These are phyloP conservation scores for Prunus dulcis DNA, from an alignment of 306 rosid species.

Conservation along the genomic window DNA sequence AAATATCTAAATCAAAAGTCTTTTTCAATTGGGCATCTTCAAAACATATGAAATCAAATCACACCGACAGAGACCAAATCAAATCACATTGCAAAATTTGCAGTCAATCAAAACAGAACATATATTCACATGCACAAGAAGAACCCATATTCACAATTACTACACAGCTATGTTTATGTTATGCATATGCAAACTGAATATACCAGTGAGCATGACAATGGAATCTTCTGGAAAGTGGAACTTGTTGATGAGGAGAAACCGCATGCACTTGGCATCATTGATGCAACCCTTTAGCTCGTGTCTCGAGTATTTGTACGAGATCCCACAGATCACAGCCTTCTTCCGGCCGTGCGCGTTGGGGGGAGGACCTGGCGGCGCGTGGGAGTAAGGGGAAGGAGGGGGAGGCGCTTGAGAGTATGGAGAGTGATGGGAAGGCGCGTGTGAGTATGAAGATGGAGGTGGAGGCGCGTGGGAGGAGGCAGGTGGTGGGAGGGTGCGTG, in stretches of 20 bases:
- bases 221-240: slow-evolving; percentile 73
- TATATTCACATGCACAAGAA: neutral
- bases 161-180: neutral
- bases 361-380: slow-evolving; percentile 61
- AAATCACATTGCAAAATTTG: neutral
- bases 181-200: neutral
- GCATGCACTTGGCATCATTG: slow-evolving; percentile 94
- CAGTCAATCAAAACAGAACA: neutral
- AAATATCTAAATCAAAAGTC: neutral
- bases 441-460: slow-evolving; percentile 20
- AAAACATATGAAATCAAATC: neutral
- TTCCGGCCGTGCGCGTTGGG: slow-evolving; percentile 77
- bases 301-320: slow-evolving; percentile 69
- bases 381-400: slow-evolving; percentile 51
- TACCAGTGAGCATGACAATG: slow-evolving; percentile 93
- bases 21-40: neutral
- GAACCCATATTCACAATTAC: neutral
- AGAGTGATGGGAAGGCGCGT: slow-evolving; percentile 12
- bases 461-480: slow-evolving; percentile 21
- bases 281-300: slow-evolving; percentile 95
- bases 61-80: neutral
- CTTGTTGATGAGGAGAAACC: slow-evolving; percentile 67
- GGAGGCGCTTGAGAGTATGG: slow-evolving; percentile 25
- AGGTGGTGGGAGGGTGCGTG: slow-evolving; percentile 50
- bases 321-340: slow-evolving; percentile 87